Percentiles rank a stretch among this genome's conserved stretches.
Evolutionary conservation across 768 basidiomycete species (phyloP).

Genomic region (Rhizopogon sp.): DNA sequence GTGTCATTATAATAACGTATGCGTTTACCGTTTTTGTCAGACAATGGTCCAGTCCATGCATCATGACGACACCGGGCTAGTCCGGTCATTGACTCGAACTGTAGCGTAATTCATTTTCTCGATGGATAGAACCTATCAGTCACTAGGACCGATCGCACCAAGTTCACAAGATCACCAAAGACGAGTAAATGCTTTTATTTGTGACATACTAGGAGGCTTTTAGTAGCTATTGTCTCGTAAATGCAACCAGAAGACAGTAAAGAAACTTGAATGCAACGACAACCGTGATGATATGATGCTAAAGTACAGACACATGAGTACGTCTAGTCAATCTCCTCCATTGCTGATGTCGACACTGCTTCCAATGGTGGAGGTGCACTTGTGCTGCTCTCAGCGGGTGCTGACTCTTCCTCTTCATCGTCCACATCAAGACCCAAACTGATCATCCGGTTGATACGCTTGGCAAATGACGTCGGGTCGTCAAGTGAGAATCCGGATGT

Average conservation of each 20-base stretch:
- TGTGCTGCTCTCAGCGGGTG: slow-evolving; percentile 39
- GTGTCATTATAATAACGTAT: too few species aligned
- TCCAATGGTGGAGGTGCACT: slow-evolving; percentile 52
- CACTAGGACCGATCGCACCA: too few species aligned
- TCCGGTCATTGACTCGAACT: too few species aligned
- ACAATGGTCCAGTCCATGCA: too few species aligned
- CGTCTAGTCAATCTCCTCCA: slow-evolving; percentile 94
- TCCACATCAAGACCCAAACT: slow-evolving; percentile 85
- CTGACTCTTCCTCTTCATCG: slow-evolving; percentile 54
- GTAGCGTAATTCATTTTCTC: too few species aligned
- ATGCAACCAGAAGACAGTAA: slow-evolving; percentile 18
- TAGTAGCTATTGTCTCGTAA: slow-evolving; percentile 21
- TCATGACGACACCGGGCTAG: too few species aligned
- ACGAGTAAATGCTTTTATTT: slow-evolving; percentile 7
- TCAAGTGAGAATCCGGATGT: slow-evolving; percentile 96
- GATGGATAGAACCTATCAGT: too few species aligned
- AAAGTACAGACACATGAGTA: slow-evolving; percentile 19
- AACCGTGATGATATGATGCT: slow-evolving; percentile 18
- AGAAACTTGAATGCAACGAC: slow-evolving; percentile 9
- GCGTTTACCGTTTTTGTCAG: too few species aligned
- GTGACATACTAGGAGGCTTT: slow-evolving; percentile 9
- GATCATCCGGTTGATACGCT: slow-evolving; percentile 98
- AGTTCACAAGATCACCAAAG: too few species aligned
- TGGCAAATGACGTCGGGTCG: slow-evolving; percentile 90
- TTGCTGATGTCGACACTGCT: slow-evolving; percentile 68